Evolutionary conservation across 129 eudicot genomes (phyloP).

Genomic region (Calendula officinalis): DNA sequence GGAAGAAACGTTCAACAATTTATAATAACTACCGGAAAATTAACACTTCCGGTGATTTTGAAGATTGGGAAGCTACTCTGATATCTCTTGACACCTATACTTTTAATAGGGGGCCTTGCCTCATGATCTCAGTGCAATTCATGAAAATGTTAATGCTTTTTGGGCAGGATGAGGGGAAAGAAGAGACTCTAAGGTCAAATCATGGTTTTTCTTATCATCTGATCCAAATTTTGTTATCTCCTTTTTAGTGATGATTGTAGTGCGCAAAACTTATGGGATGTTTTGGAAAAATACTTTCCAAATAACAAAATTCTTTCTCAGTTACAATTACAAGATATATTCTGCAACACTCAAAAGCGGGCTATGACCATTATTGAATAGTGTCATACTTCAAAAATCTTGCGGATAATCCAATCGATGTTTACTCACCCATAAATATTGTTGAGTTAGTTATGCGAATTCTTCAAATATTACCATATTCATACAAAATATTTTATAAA

Average conservation of each 20-base stretch:
- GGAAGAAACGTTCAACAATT: too few species aligned
- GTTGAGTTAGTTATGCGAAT: too few species aligned
- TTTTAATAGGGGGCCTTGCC: too few species aligned
- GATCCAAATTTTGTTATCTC: background rate
- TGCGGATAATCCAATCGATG: background rate
- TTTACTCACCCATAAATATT: background rate
- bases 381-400: background rate
- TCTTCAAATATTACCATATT: too few species aligned
- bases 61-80: background rate
- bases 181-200: background rate
- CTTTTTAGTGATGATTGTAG: background rate
- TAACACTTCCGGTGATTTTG: too few species aligned
- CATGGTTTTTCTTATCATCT: background rate
- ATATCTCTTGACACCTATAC: too few species aligned
- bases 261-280: background rate
- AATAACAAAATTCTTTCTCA: background rate
- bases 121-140: too few species aligned
- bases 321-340: background rate
- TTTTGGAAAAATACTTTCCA: background rate
- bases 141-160: too few species aligned
- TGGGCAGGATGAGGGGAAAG: too few species aligned
- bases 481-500: too few species aligned
- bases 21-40: too few species aligned
- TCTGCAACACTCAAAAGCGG: background rate
- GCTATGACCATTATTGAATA: background rate